Evolutionary conservation across 257 asterid species (phyloP).

Genomic region (Gentiana straminea): DNA sequence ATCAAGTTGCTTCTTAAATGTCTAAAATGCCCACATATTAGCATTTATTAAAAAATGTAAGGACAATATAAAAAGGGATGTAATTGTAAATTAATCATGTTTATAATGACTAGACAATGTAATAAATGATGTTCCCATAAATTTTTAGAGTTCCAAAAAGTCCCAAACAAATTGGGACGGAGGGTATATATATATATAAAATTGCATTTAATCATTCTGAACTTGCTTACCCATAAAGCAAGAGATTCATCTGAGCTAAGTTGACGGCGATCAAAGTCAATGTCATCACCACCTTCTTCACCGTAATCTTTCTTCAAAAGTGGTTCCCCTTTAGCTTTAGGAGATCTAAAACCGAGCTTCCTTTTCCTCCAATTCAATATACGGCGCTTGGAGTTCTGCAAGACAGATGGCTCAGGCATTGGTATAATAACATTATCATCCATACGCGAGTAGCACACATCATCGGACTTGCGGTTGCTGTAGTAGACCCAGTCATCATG

Average conservation of each 20-base stretch:
- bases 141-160: too few species aligned
- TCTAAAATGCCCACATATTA: too few species aligned
- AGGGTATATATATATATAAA: too few species aligned
- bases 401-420: slow-evolving; percentile 31
- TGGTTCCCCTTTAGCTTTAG: slow-evolving; percentile 90
- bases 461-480: slow-evolving; percentile 78
- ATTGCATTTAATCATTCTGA: neutral
- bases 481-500: slow-evolving; percentile 85
- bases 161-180: too few species aligned
- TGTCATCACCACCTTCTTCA: slow-evolving; percentile 99
- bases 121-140: too few species aligned
- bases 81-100: too few species aligned
- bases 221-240: slow-evolving; percentile 58
- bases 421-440: slow-evolving; percentile 27
- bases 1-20: too few species aligned
- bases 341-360: slow-evolving; percentile 81
- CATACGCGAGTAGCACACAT: slow-evolving; percentile 27
- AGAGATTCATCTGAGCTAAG: slow-evolving; percentile 76
- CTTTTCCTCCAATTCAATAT: slow-evolving; percentile 91
- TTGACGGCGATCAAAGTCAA: slow-evolving; percentile 88
- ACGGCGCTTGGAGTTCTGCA: slow-evolving; percentile 65
- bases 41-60: too few species aligned
- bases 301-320: slow-evolving; percentile 73
- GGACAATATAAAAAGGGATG: too few species aligned
- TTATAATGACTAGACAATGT: too few species aligned